Evolutionary conservation across 164 flowering plant species (phyloP).

Genomic region (Piper betle): DNA sequence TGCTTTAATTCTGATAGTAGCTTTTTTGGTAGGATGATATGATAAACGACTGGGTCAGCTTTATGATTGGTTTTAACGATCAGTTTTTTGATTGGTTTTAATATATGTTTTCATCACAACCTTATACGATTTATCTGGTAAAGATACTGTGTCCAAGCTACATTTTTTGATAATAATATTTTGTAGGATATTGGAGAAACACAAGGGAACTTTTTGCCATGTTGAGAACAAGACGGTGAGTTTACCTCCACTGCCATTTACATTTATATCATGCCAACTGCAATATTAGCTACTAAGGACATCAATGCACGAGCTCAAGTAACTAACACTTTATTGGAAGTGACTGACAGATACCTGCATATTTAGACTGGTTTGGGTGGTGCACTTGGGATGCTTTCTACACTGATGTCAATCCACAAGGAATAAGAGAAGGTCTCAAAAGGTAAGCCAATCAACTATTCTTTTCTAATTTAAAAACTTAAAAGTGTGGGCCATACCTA

Average conservation of each 20-base stretch:
- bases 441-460: slow-evolving; percentile 19
- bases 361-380: slow-evolving; percentile 79
- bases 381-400: slow-evolving; percentile 92
- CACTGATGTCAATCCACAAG: slow-evolving; percentile 36
- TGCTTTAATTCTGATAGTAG: too few relatives aligned
- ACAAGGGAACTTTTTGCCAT: slow-evolving; percentile 46
- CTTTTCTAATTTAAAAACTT: too few relatives aligned
- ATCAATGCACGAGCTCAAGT: neutral
- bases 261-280: neutral
- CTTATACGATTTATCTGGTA: neutral
- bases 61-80: too few relatives aligned
- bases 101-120: too few relatives aligned
- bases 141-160: neutral
- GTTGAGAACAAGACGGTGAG: slow-evolving; percentile 48
- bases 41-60: too few relatives aligned
- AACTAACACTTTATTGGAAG: slow-evolving; percentile 1
- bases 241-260: neutral
- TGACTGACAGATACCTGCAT: slow-evolving; percentile 35
- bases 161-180: neutral
- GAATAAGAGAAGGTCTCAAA: slow-evolving; percentile 55
- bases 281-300: neutral
- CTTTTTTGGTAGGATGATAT: neutral
- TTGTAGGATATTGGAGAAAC: slow-evolving; percentile 44
- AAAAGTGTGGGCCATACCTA: too few relatives aligned
- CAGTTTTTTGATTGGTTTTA: too few relatives aligned